Base-by-base conservation (phyloP, 805 yeast species). In the Yarrowia sp. region DNA sequence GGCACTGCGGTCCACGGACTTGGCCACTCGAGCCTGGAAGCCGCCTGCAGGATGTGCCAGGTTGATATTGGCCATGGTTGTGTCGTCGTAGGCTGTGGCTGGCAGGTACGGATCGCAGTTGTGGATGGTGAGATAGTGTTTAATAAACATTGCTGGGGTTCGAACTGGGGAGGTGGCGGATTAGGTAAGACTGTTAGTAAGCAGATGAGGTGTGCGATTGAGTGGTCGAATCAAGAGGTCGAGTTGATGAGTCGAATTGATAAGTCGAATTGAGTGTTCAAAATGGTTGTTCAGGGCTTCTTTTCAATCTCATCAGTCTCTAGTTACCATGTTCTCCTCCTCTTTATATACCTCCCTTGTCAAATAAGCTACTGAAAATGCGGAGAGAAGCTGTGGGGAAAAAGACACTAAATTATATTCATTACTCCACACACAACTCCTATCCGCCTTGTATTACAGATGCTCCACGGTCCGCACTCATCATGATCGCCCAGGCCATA, bases 11-110 rank as follows among this genome's bases (percentile, higher is more conserved):
- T 59, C 65, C n/a, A 59, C 35, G 16, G 65, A 35, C 42, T 59
- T 26, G 42, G 52, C 50, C 26, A 43, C 64, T 16, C 50, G 64
- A 11, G 64, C 35, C 64, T 58, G 64, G 64, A 58, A 58, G 64
- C 64, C 35, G 41, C 45, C 50, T 11, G 50, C 32, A 26, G 36
- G 50, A 16, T 58, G 65, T 16, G 52, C 65, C 42, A 43, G 52
- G 52, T 59, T 43, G 42, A 42, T 42, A 36, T 43, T 59, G 32
- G 65, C 40, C 65, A 59, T 58, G n/a, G 64, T 58, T 43, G 64
- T n/a, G 41, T 15, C 38, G 64, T 58, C 41, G 12, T 12, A 11
- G 26, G 32, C 64, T 43, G 65, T 45, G 65, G 52, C 35, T 32
- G 50, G 42, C 41, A 16, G 16, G 5, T 9, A 14, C 19, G 43